Conservation (phyloP, 192 early-diverging fungal species). For the Umbelopsis vinacea region DNA sequence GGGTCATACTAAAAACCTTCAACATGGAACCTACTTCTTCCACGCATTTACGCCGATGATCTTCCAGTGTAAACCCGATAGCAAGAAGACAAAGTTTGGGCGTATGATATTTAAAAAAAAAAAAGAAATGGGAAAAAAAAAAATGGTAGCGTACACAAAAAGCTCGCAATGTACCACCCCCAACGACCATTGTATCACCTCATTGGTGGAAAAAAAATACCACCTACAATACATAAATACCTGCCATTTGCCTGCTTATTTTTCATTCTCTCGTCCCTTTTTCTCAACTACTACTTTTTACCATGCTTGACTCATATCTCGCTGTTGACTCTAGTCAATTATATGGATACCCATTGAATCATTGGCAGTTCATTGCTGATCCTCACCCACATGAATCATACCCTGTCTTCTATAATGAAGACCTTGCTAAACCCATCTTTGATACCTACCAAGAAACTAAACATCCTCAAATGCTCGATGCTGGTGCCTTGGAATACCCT, state of each 20-base stretch:
- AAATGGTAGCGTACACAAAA: no score
- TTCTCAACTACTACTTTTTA: neutral
- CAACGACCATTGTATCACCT: neutral
- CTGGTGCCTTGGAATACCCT: neutral
- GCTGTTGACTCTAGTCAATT: neutral
- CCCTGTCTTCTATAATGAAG: neutral
- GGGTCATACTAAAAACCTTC: neutral
- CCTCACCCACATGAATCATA: neutral
- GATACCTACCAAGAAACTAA: neutral
- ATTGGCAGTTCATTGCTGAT: neutral
- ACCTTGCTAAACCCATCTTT: constrained; percentile 14
- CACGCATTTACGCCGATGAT: no score
- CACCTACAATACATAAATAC: neutral
- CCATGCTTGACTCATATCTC: constrained; percentile 4
- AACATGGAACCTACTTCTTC: no score
- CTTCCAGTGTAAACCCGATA: no score
- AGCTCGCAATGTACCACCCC: neutral
- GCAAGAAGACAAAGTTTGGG: no score
- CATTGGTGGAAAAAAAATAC: constrained; percentile 9
- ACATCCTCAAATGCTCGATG: neutral
- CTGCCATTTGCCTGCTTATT: neutral
- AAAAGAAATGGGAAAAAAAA: no score
- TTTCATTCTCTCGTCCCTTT: neutral
- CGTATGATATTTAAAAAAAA: no score
- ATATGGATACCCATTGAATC: neutral